These are phyloP conservation scores for Punica granatum DNA, from an alignment of 345 rosid genomes.

Conservation along the genomic window DNA sequence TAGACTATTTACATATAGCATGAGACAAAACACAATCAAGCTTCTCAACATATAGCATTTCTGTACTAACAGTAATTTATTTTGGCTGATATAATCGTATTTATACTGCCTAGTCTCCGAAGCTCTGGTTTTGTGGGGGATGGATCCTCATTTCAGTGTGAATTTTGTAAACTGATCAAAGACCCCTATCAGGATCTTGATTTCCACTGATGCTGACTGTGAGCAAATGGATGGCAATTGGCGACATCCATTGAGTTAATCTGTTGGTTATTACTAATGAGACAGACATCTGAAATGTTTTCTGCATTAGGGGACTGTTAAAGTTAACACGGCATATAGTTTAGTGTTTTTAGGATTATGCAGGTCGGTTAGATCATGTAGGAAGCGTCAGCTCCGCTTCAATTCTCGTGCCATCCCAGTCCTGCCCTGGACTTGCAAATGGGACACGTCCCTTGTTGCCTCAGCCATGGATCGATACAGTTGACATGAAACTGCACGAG, in stretches of 20 bases:
- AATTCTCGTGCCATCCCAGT: not conserved
- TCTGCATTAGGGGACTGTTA: not conserved
- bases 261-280: not conserved
- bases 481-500: slow-evolving; percentile 54
- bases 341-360: not conserved
- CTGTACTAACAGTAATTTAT: not conserved
- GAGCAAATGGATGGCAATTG: not conserved
- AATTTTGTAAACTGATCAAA: too few relatives aligned
- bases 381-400: not conserved
- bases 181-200: too few relatives aligned
- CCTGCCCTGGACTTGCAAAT: slow-evolving; percentile 34
- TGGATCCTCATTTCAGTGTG: not conserved
- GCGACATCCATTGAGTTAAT: not conserved
- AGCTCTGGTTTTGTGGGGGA: not conserved
- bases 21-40: not conserved
- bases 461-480: slow-evolving; percentile 68
- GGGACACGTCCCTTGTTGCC: slow-evolving; percentile 60
- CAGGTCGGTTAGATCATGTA: not conserved
- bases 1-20: not conserved
- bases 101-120: not conserved
- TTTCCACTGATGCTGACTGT: not conserved
- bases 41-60: not conserved
- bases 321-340: not conserved
- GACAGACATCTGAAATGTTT: not conserved
- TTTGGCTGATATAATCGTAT: not conserved